Conservation (phyloP, 2,329 filamentous ascomycete species). For the Neonectria coccinea region DNA sequence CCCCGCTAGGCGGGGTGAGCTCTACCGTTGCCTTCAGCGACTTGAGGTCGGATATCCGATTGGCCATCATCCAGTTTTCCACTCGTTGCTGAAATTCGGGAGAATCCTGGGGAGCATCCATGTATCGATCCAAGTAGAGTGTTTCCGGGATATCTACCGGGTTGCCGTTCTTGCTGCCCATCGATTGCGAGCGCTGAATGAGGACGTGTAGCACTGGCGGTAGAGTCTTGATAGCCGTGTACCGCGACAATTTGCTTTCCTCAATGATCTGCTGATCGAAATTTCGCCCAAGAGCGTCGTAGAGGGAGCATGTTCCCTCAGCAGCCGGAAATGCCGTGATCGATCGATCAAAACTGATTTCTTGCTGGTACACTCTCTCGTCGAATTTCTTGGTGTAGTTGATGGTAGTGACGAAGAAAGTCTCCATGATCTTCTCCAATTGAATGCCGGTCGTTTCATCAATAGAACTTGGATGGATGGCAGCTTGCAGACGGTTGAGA, state of each 20-base stretch:
- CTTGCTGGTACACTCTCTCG: slow-evolving; percentile 54
- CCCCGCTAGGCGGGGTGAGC: slow-evolving; percentile 41
- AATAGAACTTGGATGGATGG: slow-evolving; percentile 79
- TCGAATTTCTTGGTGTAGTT: slow-evolving; percentile 68
- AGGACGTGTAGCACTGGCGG: slow-evolving; percentile 91
- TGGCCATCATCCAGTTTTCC: slow-evolving; percentile 80
- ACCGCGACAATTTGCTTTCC: slow-evolving; percentile 71
- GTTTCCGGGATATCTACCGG: slow-evolving; percentile 83
- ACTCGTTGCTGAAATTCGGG: slow-evolving; percentile 73
- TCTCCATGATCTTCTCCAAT: slow-evolving; percentile 80
- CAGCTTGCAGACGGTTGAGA: slow-evolving; percentile 89
- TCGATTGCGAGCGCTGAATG: slow-evolving; percentile 84
- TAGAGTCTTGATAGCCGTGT: slow-evolving; percentile 78
- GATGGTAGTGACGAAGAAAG: slow-evolving; percentile 72
- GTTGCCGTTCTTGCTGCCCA: slow-evolving; percentile 80
- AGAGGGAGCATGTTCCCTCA: slow-evolving; percentile 71
- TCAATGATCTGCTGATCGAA: slow-evolving; percentile 85
- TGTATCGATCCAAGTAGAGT: slow-evolving; percentile 89
- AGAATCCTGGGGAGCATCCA: slow-evolving; percentile 73
- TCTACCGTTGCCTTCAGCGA: slow-evolving; percentile 48
- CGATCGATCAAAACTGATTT: slow-evolving; percentile 69
- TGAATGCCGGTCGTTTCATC: slow-evolving; percentile 76
- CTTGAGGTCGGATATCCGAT: slow-evolving; percentile 69
- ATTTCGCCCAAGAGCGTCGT: slow-evolving; percentile 85
- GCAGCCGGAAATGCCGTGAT: slow-evolving; percentile 70